A percentile compares a stretch with the other conserved stretches of the same genome.
phyloP scores from a whole-genome alignment of 176 grass and related monocot species.

The Rhynchospora breviuscula region DNA sequence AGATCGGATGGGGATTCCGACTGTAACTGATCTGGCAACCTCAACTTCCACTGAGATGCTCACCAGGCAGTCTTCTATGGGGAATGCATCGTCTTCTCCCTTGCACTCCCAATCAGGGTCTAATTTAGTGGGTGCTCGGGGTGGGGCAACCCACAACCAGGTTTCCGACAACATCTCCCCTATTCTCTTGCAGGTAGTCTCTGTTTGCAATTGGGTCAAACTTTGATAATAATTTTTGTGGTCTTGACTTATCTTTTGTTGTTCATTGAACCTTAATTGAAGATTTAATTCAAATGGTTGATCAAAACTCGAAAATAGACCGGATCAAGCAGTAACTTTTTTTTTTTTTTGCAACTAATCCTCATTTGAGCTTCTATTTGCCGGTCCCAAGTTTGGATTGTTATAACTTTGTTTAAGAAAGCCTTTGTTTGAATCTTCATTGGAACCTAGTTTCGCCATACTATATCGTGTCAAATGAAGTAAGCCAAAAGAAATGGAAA shows the following conservation, averaged over 20 bases:
- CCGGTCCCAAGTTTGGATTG: neutral
- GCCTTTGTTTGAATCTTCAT: neutral
- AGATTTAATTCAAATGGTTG: neutral
- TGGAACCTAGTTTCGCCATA: neutral
- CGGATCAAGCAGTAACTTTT: neutral
- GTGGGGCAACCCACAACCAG: constrained; percentile 58
- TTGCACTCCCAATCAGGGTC: constrained; percentile 51
- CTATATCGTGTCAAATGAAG: neutral
- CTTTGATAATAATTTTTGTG: neutral
- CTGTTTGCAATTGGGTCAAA: neutral
- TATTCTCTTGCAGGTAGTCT: constrained; percentile 82
- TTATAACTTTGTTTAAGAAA: neutral
- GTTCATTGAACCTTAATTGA: neutral
- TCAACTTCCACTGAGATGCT: constrained; percentile 49
- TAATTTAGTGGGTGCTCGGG: constrained; percentile 30
- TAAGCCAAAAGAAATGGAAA: neutral
- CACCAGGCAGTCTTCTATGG: constrained; percentile 68
- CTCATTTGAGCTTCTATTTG: neutral
- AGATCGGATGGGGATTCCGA: constrained; percentile 91
- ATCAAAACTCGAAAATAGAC: neutral
- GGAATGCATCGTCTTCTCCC: constrained; percentile 67
- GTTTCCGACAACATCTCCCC: constrained; percentile 82
- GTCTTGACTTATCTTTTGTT: neutral
- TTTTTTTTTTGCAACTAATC: neutral
- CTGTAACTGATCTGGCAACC: constrained; percentile 51